Evolutionary conservation across 2,329 filamentous ascomycete genomes (phyloP), one percentile per base, ranked within the genome.

Genomic region (Escovopsis sp.): DNA sequence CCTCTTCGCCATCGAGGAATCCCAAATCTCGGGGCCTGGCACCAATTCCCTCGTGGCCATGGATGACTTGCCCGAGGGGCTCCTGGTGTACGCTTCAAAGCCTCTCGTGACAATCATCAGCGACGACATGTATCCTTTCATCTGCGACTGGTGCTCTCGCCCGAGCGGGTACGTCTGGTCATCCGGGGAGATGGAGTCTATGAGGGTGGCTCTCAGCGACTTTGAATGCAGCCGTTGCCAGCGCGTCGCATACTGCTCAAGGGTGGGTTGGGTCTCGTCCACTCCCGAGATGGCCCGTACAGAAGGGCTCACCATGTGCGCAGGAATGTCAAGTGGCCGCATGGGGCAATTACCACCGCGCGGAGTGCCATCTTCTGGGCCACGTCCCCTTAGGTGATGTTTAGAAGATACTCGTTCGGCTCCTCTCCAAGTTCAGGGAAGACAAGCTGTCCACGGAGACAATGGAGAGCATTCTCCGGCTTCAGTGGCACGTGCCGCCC

Each of bases 261-360:
- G 29, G 36, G 43, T 42, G 37, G 37, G 40, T 30, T 14, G 27
- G 4, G n/a, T n/a, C n/a, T 13, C 20, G 15, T n/a, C 6, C 10
- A 39, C 37, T 8, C 16, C 11, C 11, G 7, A 30, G 16, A 6
- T 9, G 13, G 13, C 13, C 24, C 4, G 24, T 37, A 13, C 7
- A 37, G 10, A 4, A 25, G 14, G 24, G 10, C 35, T 25, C 13
- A 37, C 35, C 3, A 2, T 15, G 2, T 13, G 5, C n/a, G n/a
- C 3, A 30, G 24, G 9, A 20, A 31, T 45, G 43, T 10, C 41
- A 29, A 29, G 25, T 33, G n/a, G 37, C 32, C 6, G 43, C 36
- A 11, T 45, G 43, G 43, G 37, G 42, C 6, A 37, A 37, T n/a
- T 32, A 41, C 27, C 43, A 45, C 15, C 33, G 37, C 39, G 42